Percentiles rank a stretch among this genome's conserved stretches.
phyloP scores from a whole-genome alignment of 2,329 filamentous ascomycete genomes.

The Penicillium psychrosexuale region DNA sequence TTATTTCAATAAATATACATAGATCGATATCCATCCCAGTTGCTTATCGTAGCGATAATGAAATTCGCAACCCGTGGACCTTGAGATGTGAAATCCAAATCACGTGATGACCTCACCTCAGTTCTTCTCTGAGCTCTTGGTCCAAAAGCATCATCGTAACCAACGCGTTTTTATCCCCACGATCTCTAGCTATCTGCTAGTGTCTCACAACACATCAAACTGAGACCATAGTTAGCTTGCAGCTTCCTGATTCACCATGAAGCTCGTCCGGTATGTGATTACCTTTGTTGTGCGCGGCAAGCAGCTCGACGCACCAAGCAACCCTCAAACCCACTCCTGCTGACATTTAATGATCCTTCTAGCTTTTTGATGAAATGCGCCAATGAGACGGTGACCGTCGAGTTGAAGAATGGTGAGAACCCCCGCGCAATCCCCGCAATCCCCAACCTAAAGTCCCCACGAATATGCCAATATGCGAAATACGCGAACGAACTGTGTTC shows the following conservation, averaged over 20 bases:
- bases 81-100: neutral
- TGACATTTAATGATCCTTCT: slow-evolving; percentile 23
- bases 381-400: slow-evolving; percentile 97
- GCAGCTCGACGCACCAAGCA: slow-evolving; percentile 8
- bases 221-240: neutral
- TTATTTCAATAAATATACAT: neutral
- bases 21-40: no score
- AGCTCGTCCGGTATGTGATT: slow-evolving; percentile 82
- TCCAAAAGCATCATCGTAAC: slow-evolving; percentile 19
- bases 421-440: slow-evolving; percentile 2
- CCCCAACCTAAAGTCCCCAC: neutral
- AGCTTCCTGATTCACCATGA: slow-evolving; percentile 61
- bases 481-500: neutral
- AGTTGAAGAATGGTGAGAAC: slow-evolving; percentile 87
- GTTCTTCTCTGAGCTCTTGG: slow-evolving; percentile 20
- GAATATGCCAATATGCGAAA: neutral
- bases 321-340: slow-evolving; percentile 13
- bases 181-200: slow-evolving; percentile 8
- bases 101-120: slow-evolving; percentile 14
- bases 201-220: slow-evolving; percentile 3
- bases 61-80: neutral
- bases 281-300: neutral
- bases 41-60: neutral
- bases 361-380: slow-evolving; percentile 99
- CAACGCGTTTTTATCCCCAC: slow-evolving; percentile 13